A percentile compares a stretch with the other conserved stretches of the same genome.
phyloP scores from a whole-genome alignment of 805 yeast species.

The Myxozyma sirexii region DNA sequence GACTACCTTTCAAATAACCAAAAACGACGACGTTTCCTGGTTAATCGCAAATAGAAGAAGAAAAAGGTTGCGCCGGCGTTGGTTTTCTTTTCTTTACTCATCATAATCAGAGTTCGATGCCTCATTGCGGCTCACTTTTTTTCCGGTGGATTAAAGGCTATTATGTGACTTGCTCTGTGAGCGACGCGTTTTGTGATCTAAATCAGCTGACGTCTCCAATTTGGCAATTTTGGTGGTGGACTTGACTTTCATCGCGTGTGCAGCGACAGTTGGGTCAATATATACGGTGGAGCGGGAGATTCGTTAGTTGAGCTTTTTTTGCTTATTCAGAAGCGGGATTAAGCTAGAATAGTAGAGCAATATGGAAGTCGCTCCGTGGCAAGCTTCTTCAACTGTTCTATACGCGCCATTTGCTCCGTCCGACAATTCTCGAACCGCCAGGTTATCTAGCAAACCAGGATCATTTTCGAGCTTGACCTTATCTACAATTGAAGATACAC shows the following conservation, averaged over 20 bases:
- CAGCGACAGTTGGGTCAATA: too few species aligned
- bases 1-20: neutral
- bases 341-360: neutral
- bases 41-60: neutral
- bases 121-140: neutral
- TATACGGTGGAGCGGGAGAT: too few species aligned
- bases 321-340: too few species aligned
- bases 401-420: neutral
- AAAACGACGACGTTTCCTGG: neutral
- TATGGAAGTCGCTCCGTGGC: neutral
- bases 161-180: neutral
- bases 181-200: neutral
- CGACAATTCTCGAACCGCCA: too few species aligned
- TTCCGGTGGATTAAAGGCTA: neutral
- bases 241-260: too few species aligned
- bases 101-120: neutral
- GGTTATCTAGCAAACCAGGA: neutral
- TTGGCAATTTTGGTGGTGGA: too few species aligned
- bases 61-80: neutral
- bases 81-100: neutral
- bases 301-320: too few species aligned
- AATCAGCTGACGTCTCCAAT: neutral
- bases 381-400: neutral
- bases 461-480: neutral
- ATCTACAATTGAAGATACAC: slow-evolving; percentile 4